Conservation (phyloP, 768 basidiomycete species). For the Russula brevipes region DNA sequence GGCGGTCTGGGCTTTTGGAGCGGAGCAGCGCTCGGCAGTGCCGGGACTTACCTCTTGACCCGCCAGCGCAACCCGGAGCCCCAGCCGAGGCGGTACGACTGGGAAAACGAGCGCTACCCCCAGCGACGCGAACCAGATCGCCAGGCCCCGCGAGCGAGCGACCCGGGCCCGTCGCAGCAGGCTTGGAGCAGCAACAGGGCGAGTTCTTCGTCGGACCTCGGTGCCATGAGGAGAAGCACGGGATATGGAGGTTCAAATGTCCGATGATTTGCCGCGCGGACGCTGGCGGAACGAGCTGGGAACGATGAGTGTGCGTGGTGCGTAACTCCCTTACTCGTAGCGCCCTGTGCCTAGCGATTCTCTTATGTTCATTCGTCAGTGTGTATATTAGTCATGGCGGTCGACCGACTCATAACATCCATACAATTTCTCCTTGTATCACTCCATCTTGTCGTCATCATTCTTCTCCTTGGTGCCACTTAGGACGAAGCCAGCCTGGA, state of each 20-base stretch:
- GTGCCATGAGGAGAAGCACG: conserved; percentile 68
- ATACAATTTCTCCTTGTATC: neutral
- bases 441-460: neutral
- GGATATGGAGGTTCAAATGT: conserved; percentile 76
- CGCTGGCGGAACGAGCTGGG: neutral
- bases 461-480: neutral
- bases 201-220: conserved; percentile 65
- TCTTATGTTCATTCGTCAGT: neutral
- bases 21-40: conserved; percentile 68
- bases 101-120: conserved; percentile 45
- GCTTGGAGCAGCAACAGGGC: conserved; percentile 43
- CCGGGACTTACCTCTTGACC: conserved; percentile 55
- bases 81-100: conserved; percentile 46
- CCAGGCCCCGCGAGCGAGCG: conserved; percentile 26
- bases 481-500: neutral
- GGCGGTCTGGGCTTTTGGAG: conserved; percentile 74
- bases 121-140: conserved; percentile 27
- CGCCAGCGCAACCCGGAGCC: conserved; percentile 26
- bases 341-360: neutral
- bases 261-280: conserved; percentile 39
- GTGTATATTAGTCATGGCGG: neutral
- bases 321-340: neutral
- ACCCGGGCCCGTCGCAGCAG: conserved; percentile 10
- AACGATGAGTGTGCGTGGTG: neutral
- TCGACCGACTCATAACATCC: neutral